phyloP scores from a whole-genome alignment of 139 green algal species.

The Chlamydomonas urium region DNA sequence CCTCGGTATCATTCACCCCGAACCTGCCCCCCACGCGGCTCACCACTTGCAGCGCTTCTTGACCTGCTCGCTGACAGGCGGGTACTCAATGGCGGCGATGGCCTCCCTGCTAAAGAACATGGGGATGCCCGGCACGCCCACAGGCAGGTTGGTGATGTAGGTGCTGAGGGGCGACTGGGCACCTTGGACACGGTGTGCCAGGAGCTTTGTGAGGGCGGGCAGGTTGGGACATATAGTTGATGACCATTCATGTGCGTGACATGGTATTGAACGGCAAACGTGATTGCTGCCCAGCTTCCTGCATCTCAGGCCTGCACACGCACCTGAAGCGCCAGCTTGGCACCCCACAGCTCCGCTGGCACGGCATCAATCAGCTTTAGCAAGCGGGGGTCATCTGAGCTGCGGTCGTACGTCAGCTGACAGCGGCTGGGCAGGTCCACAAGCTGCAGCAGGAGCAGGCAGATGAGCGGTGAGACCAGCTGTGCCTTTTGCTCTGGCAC shows the following conservation, averaged over 20 bases:
- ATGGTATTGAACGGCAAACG: neutral
- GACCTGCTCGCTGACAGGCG: constrained; percentile 66
- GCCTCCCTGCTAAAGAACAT: constrained; percentile 66
- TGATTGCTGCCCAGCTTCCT: neutral
- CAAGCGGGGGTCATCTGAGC: constrained; percentile 38
- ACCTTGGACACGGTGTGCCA: constrained; percentile 50
- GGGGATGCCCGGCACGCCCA: constrained; percentile 62
- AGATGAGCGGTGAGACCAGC: too few relatives aligned
- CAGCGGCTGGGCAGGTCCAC: constrained; percentile 32
- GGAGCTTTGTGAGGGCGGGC: constrained; percentile 35
- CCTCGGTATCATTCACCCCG: too few relatives aligned
- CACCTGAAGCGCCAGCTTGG: constrained; percentile 46
- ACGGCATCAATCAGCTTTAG: constrained; percentile 61
- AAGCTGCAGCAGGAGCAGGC: too few relatives aligned
- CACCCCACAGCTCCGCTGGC: constrained; percentile 73
- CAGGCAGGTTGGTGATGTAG: constrained; percentile 67
- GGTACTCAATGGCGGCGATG: constrained; percentile 66
- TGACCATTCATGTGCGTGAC: neutral
- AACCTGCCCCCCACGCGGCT: too few relatives aligned
- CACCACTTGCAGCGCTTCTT: constrained; percentile 66
- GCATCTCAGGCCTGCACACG: neutral
- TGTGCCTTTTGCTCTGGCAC: too few relatives aligned
- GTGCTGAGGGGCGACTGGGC: constrained; percentile 34
- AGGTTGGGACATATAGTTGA: neutral
- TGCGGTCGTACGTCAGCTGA: constrained; percentile 62